Conservation (phyloP, 1,139 yeast genomes). For the Suhomyces maxii region DNA sequence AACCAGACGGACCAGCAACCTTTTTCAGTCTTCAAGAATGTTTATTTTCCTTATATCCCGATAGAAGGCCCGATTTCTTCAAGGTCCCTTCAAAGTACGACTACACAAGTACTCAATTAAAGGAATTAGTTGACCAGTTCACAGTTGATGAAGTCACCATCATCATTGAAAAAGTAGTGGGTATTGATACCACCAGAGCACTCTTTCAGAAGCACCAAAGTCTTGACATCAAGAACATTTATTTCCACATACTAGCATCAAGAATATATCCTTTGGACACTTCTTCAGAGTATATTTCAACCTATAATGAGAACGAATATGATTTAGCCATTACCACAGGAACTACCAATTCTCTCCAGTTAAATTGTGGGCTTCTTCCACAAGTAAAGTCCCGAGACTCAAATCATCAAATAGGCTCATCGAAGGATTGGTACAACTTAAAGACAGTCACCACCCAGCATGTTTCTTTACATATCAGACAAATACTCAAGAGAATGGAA, state of each 20-base stretch:
- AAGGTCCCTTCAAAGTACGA: constrained; percentile 1
- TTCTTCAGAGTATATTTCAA: background rate
- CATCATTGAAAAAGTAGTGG: too few relatives aligned
- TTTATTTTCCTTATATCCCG: background rate
- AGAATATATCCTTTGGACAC: background rate
- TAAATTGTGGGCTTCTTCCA: background rate
- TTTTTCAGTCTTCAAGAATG: background rate
- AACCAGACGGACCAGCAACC: background rate
- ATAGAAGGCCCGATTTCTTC: background rate
- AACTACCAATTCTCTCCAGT: background rate
- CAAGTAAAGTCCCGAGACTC: background rate
- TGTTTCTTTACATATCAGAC: constrained; percentile 18
- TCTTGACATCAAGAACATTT: background rate
- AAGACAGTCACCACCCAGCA: constrained; percentile 1
- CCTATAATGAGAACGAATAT: background rate
- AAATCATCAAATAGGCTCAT: background rate
- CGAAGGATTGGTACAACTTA: background rate
- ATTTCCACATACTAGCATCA: background rate
- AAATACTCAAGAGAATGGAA: constrained; percentile 23
- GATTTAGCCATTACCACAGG: background rate
- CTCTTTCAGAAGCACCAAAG: too few relatives aligned
- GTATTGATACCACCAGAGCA: too few relatives aligned
- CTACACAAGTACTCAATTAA: constrained; percentile 1
- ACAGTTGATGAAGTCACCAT: background rate
- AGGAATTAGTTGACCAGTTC: background rate